A percentile compares a stretch with the other conserved stretches of the same genome.
Evolutionary conservation across 2,329 filamentous ascomycete genomes (phyloP).

Genomic region (Nemania diffusa): DNA sequence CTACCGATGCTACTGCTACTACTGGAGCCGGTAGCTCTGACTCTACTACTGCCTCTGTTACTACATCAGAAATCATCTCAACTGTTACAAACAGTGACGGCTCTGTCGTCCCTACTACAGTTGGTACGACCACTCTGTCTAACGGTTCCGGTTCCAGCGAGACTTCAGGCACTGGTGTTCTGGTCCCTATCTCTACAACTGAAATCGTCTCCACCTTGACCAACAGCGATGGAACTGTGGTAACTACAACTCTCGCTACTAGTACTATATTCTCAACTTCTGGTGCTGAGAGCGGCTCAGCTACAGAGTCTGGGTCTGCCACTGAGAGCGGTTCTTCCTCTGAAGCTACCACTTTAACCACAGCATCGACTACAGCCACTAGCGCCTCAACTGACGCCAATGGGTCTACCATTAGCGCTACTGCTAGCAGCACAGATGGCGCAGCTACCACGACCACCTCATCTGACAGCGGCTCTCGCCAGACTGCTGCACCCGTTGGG

Average conservation of each 20-base stretch:
- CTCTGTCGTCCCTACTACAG: slow-evolving; percentile 31
- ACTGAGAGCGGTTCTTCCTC: slow-evolving; percentile 38
- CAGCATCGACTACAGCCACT: slow-evolving; percentile 39
- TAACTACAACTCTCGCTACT: slow-evolving; percentile 37
- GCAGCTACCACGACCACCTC: slow-evolving; percentile 17
- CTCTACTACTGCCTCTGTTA: slow-evolving; percentile 27
- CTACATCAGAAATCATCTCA: slow-evolving; percentile 30
- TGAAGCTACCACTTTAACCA: slow-evolving; percentile 34
- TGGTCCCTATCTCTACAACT: slow-evolving; percentile 33
- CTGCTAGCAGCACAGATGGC: slow-evolving; percentile 29
- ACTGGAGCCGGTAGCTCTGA: slow-evolving; percentile 1
- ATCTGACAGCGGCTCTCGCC: slow-evolving; percentile 34
- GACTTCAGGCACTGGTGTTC: slow-evolving; percentile 25
- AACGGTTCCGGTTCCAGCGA: slow-evolving; percentile 26
- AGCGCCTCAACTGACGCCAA: slow-evolving; percentile 39
- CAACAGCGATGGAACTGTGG: slow-evolving; percentile 34
- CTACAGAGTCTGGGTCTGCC: slow-evolving; percentile 36
- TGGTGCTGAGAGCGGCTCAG: slow-evolving; percentile 13
- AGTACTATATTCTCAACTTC: slow-evolving; percentile 42
- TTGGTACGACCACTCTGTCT: slow-evolving; percentile 33
- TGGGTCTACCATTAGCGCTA: slow-evolving; percentile 39
- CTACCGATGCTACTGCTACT: slow-evolving; percentile 15
- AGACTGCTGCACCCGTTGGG: slow-evolving; percentile 46
- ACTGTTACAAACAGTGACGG: slow-evolving; percentile 39
- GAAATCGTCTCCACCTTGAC: slow-evolving; percentile 35